Evolutionary conservation across 208 protist species (phyloP), one percentile per base, ranked within the genome.

Genomic region (Blechomonas ayalai): DNA sequence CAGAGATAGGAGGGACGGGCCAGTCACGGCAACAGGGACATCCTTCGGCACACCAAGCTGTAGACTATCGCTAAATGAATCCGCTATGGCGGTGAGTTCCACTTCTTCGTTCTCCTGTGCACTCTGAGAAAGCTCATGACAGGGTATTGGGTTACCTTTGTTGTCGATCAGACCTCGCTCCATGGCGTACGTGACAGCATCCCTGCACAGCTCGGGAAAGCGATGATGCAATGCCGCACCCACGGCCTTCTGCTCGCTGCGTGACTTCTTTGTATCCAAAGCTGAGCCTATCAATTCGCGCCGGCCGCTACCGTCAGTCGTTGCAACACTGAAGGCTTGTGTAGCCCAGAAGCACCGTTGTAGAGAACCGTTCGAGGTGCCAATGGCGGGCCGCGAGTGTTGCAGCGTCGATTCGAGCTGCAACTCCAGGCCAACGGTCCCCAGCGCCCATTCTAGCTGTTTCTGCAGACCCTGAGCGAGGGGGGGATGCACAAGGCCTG

Each of bases 231-330:
- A 52, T 0, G 76, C 53, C 12, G 56, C 54, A 1, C 67, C 70
- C 16, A 88, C 42, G 12, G 56, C 79, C 45, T 78, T 85, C 23
- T 80, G 69, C 36, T 84, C 71, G 40, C 73, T 79, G 20, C 56
- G 39, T 24, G 69, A 73, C 59, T 86, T 90, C 19, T 72, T 74
- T n/a, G 31, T 34, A 39, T 85, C 75, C 31, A 69, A 36, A 26
- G 65, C 54, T 4, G 61, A 16, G 39, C 50, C 42, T 10, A 58
- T 39, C 50, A 56, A 52, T 31, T 71, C 48, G 24, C 56, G 44
- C 12, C 6, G 26, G 20, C 51, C 40, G 20, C 46, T 33, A 1
- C 47, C 25, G 43, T 46, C 35, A n/a, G n/a, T n/a, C n/a, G n/a
- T n/a, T n/a, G n/a, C n/a, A 4, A 55, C 29, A 15, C 63, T 18